Evolutionary conservation across 202 grass and related monocot species (phyloP), one percentile per base, ranked within the genome.

Genomic region (Digitaria exilis): DNA sequence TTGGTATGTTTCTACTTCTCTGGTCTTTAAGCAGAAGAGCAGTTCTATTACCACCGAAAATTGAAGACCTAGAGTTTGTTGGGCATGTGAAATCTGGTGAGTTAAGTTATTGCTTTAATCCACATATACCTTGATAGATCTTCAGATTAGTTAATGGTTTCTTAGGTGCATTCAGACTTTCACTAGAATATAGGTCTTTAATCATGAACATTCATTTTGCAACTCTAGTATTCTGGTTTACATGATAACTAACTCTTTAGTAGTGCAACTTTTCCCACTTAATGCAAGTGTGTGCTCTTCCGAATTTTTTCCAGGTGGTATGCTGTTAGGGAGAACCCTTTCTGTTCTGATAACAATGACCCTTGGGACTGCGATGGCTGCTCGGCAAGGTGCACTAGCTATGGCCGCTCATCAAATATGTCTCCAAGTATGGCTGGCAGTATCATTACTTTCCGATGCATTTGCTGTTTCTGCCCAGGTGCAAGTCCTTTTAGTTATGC

Each of bases 391-490:
- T 52, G 84, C 90, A 75, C 6, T 95, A 62, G 85, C 90, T 56
- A 96, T 96, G 90, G 90, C 93, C 29, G 90, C 87, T 74, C 93
- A 96, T 79, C 90, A 96, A 71, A 87, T 96, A 76, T 91, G 93
- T 81, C 81, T 96, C 67, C 93, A 96, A 88, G 85, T 96, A 79
- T 96, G 90, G 93, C 62, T 96, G 67, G 93, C 90, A 45, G 93
- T 92, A 76, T 92, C 93, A 48, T 76, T 96, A 70, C 50, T 96
- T 82, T 87, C 88, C 16, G 93, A 96, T 88, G 93, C 88, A 73
- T 75, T 96, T 72, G 90, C 93, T 62, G 83, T 96, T 84, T 90
- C 93, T 73, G 90, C 93, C 4, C 90, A 95, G 88, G 93, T 95
- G 84, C 58, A 69, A 45, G 61, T 58, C 42, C 52, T 69, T 41